Evolutionary conservation across 2,329 filamentous ascomycete genomes (phyloP).

Genomic region (Botryosphaeria agaves): DNA sequence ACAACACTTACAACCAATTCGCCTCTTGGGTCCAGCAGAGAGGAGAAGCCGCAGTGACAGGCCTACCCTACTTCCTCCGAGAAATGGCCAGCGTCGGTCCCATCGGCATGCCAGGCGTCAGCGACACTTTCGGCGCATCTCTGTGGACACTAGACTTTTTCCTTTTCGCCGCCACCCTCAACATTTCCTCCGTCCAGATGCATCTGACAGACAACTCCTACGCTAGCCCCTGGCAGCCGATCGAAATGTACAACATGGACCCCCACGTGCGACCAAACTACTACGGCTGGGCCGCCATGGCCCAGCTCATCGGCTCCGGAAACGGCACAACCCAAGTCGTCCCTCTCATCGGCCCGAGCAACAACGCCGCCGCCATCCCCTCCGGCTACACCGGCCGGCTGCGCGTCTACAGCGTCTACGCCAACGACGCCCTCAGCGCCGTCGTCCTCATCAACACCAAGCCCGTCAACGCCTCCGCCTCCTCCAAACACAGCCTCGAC

Average conservation of each 20-base stretch:
- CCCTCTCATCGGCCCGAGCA: conserved; percentile 10
- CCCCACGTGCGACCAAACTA: conserved; percentile 31
- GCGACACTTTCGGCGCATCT: conserved; percentile 30
- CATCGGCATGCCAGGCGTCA: conserved; percentile 27
- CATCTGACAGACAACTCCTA: conserved; percentile 38
- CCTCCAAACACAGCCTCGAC: conserved; percentile 20
- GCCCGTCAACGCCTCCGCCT: conserved; percentile 21
- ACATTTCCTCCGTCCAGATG: conserved; percentile 30
- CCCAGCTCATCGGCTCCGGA: conserved; percentile 29
- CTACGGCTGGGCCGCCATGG: conserved; percentile 33
- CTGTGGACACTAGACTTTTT: conserved; percentile 37
- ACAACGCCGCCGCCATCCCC: conserved; percentile 8
- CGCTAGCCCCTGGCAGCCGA: conserved; percentile 32
- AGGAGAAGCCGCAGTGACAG: conserved; percentile 21
- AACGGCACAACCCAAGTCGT: conserved; percentile 28
- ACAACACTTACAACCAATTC: conserved; percentile 30
- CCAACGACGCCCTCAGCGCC: conserved; percentile 21
- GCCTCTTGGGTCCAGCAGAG: conserved; percentile 28
- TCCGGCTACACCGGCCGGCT: conserved; percentile 22
- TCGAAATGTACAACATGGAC: conserved; percentile 19
- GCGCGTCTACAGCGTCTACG: conserved; percentile 28
- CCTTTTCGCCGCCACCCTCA: conserved; percentile 29
- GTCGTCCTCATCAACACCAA: conserved; percentile 30
- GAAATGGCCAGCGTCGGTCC: conserved; percentile 35
- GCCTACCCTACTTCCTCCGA: conserved; percentile 29